phyloP scores from a whole-genome alignment of 352 stramenopile genomes.

The Phytophthora tubulina region DNA sequence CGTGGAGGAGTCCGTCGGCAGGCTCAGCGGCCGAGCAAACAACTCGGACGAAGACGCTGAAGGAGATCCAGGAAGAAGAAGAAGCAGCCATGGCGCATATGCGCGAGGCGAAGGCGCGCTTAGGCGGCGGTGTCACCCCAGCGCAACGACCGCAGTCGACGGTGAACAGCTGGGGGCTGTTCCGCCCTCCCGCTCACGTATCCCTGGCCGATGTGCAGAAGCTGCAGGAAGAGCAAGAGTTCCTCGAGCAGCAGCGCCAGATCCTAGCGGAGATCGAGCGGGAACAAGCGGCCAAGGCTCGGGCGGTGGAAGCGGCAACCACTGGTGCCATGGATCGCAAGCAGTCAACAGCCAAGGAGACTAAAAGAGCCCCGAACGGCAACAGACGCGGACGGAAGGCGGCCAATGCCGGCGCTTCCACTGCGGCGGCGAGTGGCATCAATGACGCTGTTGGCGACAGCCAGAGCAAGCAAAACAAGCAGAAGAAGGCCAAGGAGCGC shows the following conservation, averaged over 20 bases:
- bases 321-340: conserved; percentile 2
- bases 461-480: conserved; percentile 43
- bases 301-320: conserved; percentile 17
- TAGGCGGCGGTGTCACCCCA: conserved; percentile 35
- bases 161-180: conserved; percentile 78
- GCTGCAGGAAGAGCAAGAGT: conserved; percentile 67
- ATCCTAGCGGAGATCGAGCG: conserved; percentile 72
- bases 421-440: neutral
- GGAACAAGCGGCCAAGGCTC: conserved; percentile 37
- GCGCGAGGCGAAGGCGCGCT: conserved; percentile 55
- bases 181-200: conserved; percentile 51
- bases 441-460: conserved; percentile 10
- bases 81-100: conserved; percentile 49
- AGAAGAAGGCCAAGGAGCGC: conserved; percentile 46
- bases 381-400: conserved; percentile 28
- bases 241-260: conserved; percentile 72
- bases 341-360: conserved; percentile 17
- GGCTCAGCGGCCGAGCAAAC: conserved; percentile 21
- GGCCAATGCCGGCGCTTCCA: conserved; percentile 1
- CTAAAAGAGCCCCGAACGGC: conserved; percentile 17
- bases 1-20: conserved; percentile 36
- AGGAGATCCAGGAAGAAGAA: conserved; percentile 79
- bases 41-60: conserved; percentile 50
- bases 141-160: conserved; percentile 51
- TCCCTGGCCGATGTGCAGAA: conserved; percentile 74